Conservation (phyloP, 257 asterid species). For the Jaltomata sinuosa region DNA sequence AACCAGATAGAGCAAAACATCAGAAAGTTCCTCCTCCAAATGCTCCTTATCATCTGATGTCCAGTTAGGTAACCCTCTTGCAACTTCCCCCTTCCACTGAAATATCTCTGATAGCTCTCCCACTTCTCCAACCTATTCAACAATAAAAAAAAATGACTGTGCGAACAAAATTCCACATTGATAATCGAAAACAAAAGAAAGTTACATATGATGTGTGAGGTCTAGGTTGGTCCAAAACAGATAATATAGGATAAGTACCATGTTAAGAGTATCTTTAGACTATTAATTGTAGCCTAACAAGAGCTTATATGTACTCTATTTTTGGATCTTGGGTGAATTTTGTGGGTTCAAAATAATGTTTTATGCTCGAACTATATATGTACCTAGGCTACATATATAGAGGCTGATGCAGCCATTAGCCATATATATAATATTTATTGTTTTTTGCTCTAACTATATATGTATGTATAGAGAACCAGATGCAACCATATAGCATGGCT, state of each 20-base stretch:
- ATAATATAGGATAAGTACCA: background rate
- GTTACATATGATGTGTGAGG: background rate
- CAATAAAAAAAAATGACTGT: background rate
- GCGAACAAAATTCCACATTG: background rate
- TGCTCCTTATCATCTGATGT: conserved; percentile 38
- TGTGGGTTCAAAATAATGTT: background rate
- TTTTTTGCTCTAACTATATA: background rate
- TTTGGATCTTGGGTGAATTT: background rate
- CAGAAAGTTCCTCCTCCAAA: conserved; percentile 51
- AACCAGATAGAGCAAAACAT: conserved; percentile 47
- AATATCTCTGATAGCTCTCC: conserved; percentile 63
- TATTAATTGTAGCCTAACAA: background rate
- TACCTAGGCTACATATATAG: too few species aligned
- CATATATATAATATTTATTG: too few species aligned
- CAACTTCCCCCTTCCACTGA: conserved; percentile 73
- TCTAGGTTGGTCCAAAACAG: background rate
- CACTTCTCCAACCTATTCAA: conserved; percentile 58
- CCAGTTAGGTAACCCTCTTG: conserved; percentile 54
- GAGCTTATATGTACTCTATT: background rate
- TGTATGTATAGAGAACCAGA: background rate
- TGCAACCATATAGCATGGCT: too few species aligned
- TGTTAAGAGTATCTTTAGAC: background rate
- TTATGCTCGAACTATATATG: background rate
- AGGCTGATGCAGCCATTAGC: background rate
- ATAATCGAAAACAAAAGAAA: too few species aligned